These are phyloP conservation scores for Mortierella sp. DNA, from an alignment of 371 early-diverging fungal genomes.

Conservation along the genomic window DNA sequence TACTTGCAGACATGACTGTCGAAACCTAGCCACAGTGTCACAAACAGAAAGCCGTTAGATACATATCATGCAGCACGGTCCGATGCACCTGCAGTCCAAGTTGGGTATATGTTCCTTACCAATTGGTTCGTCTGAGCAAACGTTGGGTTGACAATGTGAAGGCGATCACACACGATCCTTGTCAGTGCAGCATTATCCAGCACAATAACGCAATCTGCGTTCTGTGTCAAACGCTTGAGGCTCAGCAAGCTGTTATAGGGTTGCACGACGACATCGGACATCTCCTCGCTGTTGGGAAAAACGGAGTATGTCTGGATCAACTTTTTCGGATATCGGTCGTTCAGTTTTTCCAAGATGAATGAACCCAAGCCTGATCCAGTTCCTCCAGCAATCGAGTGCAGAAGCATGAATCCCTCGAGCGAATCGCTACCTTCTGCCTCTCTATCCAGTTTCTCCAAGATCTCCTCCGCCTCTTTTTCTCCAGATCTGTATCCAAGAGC, in stretches of 20 bases:
- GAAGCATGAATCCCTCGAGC: slow-evolving; percentile 90
- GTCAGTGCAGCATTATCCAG: slow-evolving; percentile 96
- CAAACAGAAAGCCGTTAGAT: not conserved
- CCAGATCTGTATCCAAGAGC: slow-evolving; percentile 88
- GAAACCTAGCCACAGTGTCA: slow-evolving; percentile 70
- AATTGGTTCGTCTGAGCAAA: slow-evolving; percentile 98
- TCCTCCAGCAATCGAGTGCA: slow-evolving; percentile 97
- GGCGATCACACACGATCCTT: slow-evolving; percentile 92
- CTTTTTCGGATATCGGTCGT: slow-evolving; percentile 98
- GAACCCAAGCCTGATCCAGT: slow-evolving; percentile 98
- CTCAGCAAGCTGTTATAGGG: slow-evolving; percentile 99
- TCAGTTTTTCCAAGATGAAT: slow-evolving; percentile 86
- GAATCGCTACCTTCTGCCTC: slow-evolving; percentile 95
- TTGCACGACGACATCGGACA: slow-evolving; percentile 99
- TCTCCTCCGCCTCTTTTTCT: slow-evolving; percentile 82
- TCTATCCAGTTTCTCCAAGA: slow-evolving; percentile 94
- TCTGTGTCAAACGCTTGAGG: slow-evolving; percentile 89
- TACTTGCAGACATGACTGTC: slow-evolving; percentile 98
- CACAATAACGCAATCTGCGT: slow-evolving; percentile 97
- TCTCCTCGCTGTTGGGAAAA: slow-evolving; percentile 98
- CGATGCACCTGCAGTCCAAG: too few relatives aligned
- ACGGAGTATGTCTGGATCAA: slow-evolving; percentile 98
- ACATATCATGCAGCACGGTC: too few relatives aligned
- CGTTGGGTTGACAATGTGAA: slow-evolving; percentile 94
- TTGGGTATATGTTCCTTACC: too few relatives aligned